Percentiles rank a stretch among this genome's conserved stretches.
phyloP scores from a whole-genome alignment of 2,329 filamentous ascomycete species.

The Epichloe uncinata region DNA sequence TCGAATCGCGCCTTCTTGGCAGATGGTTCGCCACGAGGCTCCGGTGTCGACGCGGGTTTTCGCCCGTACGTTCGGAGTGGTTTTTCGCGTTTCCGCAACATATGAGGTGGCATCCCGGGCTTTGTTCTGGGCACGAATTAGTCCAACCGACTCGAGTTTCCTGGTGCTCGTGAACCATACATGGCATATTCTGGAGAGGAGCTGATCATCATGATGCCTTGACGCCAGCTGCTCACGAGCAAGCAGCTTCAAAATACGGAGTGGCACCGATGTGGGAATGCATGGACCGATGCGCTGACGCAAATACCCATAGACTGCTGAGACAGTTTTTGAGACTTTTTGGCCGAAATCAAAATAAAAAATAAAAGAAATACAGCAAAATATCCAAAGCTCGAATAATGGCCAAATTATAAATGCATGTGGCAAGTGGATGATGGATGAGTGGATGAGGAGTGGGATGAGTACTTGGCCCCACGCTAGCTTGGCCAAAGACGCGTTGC shows the following conservation, averaged over 20 bases:
- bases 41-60: conserved; percentile 13
- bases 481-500: conserved; percentile 5
- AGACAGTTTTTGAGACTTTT: too few species aligned
- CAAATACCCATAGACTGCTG: too few species aligned
- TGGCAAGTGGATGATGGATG: neutral
- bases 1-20: conserved; percentile 15
- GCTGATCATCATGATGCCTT: conserved; percentile 5
- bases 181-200: conserved; percentile 19
- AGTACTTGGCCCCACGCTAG: neutral
- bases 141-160: neutral
- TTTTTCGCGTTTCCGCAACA: conserved; percentile 18
- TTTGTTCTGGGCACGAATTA: conserved; percentile 16
- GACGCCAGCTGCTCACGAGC: neutral
- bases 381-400: too few species aligned
- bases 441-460: neutral
- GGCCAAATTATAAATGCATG: neutral
- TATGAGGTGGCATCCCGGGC: conserved; percentile 11
- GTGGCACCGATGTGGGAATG: neutral
- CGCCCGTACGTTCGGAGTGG: conserved; percentile 28
- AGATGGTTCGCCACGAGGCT: conserved; percentile 13
- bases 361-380: too few species aligned
- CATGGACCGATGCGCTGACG: too few species aligned
- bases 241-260: neutral
- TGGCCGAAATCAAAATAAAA: too few species aligned
- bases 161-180: conserved; percentile 6